Conservation (phyloP, 2,329 filamentous ascomycete species). For the Thelonectria blattea region DNA sequence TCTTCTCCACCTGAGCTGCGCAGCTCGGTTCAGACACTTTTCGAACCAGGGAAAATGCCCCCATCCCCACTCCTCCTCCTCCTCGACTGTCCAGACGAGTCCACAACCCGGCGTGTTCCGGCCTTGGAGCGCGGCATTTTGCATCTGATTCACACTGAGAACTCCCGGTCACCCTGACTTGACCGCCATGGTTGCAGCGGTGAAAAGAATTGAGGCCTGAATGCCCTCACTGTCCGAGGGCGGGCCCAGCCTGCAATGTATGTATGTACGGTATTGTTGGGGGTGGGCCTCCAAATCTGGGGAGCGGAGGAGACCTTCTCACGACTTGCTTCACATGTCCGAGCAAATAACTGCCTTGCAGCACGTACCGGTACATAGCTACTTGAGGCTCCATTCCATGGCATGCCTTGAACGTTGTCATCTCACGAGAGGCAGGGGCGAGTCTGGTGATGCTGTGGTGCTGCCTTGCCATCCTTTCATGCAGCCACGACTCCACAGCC, state of each 20-base stretch:
- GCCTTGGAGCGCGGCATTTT: neutral
- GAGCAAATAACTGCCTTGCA: neutral
- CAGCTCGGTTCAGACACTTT: neutral
- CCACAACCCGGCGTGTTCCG: constrained; percentile 13
- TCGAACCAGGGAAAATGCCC: constrained; percentile 5
- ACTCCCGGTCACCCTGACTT: neutral
- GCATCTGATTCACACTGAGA: neutral
- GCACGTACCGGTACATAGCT: neutral
- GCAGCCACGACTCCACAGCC: constrained; percentile 5
- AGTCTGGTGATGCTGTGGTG: constrained; percentile 9
- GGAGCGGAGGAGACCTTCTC: constrained; percentile 6
- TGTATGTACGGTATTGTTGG: constrained; percentile 4
- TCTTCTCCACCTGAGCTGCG: neutral
- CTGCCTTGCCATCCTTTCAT: constrained; percentile 10
- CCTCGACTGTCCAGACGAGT: constrained; percentile 3
- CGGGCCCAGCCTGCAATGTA: neutral
- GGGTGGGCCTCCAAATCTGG: constrained; percentile 12
- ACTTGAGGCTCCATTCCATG: constrained; percentile 5
- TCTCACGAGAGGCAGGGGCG: constrained; percentile 2
- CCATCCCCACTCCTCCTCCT: constrained; percentile 4
- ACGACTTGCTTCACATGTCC: neutral
- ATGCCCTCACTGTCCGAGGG: neutral
- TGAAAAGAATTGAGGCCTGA: neutral
- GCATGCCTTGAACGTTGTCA: constrained; percentile 9
- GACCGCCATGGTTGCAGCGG: constrained; percentile 7